Evolutionary conservation across 179 eudicot genomes (phyloP).

Genomic region (Silene noctiflora): DNA sequence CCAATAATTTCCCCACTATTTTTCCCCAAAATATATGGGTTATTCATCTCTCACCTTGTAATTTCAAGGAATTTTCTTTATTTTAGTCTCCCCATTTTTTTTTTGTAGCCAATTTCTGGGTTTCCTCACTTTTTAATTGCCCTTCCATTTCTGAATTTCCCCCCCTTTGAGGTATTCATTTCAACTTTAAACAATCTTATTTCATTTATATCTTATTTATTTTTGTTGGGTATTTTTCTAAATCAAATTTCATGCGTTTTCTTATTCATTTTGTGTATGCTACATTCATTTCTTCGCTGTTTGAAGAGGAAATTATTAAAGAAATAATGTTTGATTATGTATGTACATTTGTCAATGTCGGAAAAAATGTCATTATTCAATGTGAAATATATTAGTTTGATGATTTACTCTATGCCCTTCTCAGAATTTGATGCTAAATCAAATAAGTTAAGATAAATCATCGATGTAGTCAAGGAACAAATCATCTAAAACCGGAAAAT

Average conservation of each 20-base stretch:
- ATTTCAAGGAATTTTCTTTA: neutral
- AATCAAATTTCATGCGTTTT: neutral
- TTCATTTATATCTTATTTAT: neutral
- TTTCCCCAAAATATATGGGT: neutral
- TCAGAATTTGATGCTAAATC: no score
- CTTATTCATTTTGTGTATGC: neutral
- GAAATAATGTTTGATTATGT: no score
- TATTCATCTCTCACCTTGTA: neutral
- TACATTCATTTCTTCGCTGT: neutral
- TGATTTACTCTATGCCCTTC: no score
- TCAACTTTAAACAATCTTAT: neutral
- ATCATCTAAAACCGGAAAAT: no score
- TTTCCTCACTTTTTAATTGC: slow-evolving; percentile 14
- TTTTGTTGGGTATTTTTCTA: neutral
- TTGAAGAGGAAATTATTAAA: no score
- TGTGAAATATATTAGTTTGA: no score
- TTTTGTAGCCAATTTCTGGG: slow-evolving; percentile 19
- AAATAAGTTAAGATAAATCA: no score
- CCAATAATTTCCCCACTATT: neutral
- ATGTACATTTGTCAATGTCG: no score
- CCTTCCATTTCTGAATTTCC: slow-evolving; percentile 19
- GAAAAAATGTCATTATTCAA: no score
- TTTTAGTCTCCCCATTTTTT: neutral
- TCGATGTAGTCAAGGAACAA: no score
- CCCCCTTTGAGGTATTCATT: slow-evolving; percentile 12